Percentiles rank a stretch among this genome's conserved stretches.
Evolutionary conservation across 2,329 filamentous ascomycete genomes (phyloP).

Genomic region (Chaetothyriales sp.): DNA sequence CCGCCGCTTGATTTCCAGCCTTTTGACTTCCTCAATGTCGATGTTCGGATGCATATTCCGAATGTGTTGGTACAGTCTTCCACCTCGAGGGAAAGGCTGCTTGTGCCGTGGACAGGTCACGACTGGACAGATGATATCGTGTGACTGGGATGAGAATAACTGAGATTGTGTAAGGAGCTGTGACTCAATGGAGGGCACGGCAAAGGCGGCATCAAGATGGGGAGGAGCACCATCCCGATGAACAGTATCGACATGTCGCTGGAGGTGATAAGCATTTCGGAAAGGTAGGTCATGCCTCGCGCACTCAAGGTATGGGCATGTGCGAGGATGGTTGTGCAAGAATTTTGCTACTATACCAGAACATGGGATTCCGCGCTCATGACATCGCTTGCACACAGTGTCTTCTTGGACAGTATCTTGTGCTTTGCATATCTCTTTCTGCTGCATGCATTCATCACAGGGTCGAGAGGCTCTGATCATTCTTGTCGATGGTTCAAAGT

Average conservation of each 20-base stretch:
- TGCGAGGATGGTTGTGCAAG: background rate
- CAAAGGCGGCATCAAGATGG: background rate
- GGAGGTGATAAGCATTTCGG: constrained; percentile 10
- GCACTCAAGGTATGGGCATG: constrained; percentile 12
- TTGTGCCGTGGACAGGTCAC: constrained; percentile 6
- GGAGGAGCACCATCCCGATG: constrained; percentile 1
- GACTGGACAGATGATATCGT: constrained; percentile 11
- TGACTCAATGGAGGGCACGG: background rate
- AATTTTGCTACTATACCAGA: constrained; percentile 5
- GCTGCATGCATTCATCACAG: constrained; percentile 3
- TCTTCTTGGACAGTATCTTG: background rate
- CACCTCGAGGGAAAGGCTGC: constrained; percentile 8
- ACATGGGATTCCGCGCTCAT: background rate
- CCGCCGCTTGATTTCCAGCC: constrained; percentile 5
- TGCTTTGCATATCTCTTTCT: constrained; percentile 4
- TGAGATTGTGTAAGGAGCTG: background rate
- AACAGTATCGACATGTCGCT: constrained; percentile 10
- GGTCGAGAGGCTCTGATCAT: constrained; percentile 6
- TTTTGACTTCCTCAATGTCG: constrained; percentile 14
- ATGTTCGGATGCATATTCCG: constrained; percentile 16
- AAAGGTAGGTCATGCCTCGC: constrained; percentile 12
- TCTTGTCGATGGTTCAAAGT: background rate
- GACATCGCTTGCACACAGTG: constrained; percentile 5
- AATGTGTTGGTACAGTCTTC: constrained; percentile 16
- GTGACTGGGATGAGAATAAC: background rate